Evolutionary conservation across 2,329 filamentous ascomycete species (phyloP), one percentile per base, ranked within the genome.

Genomic region (Lachnellula hyalina): DNA sequence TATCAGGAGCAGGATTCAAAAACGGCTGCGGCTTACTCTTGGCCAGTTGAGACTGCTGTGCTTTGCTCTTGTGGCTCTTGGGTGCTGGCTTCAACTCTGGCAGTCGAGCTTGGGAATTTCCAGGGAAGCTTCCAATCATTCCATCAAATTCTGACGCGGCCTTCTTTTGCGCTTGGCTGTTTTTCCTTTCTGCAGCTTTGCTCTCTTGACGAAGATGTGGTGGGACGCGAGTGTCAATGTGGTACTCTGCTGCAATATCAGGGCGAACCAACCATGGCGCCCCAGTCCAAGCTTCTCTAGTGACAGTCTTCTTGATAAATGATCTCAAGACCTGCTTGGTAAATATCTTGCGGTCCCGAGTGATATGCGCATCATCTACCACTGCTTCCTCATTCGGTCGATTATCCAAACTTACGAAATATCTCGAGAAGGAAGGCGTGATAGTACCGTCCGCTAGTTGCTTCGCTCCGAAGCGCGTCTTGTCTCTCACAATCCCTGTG

Each of bases 211-310:
- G 86, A 15, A 96, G 77, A 66, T 95, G 87, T 50, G 85, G 81
- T 6, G 94, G 94, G 12, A 97, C 84, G 51, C 90, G 84, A n/a
- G 85, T 91, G 58, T 90, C 86, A 59, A 99, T 94, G 59, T 90
- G 86, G 71, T 94, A 96, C 59, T 86, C 81, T 46, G 84, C 83
- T 1, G 94, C 94, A 56, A 96, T 85, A 52, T 90, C 85, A 36
- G 87, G 81, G 73, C 95, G 96, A 17, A 97, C 93, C 53, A 96
- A 76, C 94, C 94, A 99, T 0, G 94, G 93, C 0, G 94, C 94
- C n/a, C 93, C 93, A 57, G 85, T 93, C 90, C 92, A 97, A 4
- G 90, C 83, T 67, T 97, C 94, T 58, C 93, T 79, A 2, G 86
- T 87, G n/a, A 96, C 87, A 0, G 91, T 94, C 71, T 95, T 92